phyloP scores from a whole-genome alignment of 2,329 filamentous ascomycete genomes.

The Berkeleyomyces basicola region DNA sequence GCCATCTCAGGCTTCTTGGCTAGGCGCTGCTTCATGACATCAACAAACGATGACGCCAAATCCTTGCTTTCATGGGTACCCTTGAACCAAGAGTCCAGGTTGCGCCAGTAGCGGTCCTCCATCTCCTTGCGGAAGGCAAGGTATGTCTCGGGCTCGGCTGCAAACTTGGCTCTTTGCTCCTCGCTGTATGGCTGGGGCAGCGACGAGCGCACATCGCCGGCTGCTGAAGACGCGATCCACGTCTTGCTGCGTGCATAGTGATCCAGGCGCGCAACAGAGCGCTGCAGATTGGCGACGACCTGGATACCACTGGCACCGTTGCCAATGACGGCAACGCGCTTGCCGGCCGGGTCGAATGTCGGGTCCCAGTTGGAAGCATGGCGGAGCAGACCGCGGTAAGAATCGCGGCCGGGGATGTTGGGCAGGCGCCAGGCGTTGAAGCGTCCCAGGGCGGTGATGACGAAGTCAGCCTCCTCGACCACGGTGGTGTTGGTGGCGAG shows the following conservation, averaged over 20 bases:
- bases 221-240: conserved; percentile 50
- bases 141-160: conserved; percentile 41
- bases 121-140: conserved; percentile 39
- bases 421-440: conserved; percentile 52
- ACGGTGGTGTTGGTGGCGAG: conserved; percentile 21
- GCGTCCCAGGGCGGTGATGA: conserved; percentile 46
- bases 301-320: conserved; percentile 47
- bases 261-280: conserved; percentile 33
- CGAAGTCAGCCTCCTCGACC: conserved; percentile 37
- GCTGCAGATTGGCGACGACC: conserved; percentile 35
- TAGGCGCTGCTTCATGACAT: conserved; percentile 38
- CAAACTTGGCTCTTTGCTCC: conserved; percentile 38
- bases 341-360: conserved; percentile 30
- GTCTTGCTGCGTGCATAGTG: conserved; percentile 49
- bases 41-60: conserved; percentile 29
- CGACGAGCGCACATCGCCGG: conserved; percentile 35
- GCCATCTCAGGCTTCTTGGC: conserved; percentile 37
- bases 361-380: conserved; percentile 46
- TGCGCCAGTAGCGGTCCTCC: conserved; percentile 45
- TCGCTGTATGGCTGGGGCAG: conserved; percentile 40
- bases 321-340: conserved; percentile 43
- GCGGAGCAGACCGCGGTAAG: conserved; percentile 38
- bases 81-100: conserved; percentile 37
- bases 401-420: conserved; percentile 38
- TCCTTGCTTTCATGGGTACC: conserved; percentile 32